Percentiles rank a stretch among this genome's conserved stretches.
These are phyloP conservation scores for Aspergillus mulundensis DNA, from an alignment of 495 filamentous ascomycete genomes.

Conservation along the genomic window DNA sequence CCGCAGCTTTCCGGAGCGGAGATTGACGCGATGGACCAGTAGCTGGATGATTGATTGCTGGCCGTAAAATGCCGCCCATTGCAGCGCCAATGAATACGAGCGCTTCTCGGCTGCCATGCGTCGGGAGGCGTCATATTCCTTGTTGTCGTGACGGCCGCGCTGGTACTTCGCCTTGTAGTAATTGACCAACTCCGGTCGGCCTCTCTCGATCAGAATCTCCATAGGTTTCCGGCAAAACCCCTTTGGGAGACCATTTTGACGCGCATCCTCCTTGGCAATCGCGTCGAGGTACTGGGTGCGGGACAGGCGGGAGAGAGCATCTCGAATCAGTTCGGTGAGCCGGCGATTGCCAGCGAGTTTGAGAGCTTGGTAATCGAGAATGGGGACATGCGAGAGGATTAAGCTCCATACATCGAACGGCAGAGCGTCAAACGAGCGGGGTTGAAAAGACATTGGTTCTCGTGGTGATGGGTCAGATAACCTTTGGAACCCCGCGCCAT, in stretches of 20 bases:
- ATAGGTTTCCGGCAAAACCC: no score
- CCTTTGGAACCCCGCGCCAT: no score
- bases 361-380: neutral
- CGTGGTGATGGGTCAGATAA: no score
- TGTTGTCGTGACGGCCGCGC: no score
- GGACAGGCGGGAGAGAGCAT: neutral
- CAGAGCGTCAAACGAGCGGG: no score
- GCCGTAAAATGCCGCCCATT: neutral
- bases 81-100: neutral
- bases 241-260: neutral
- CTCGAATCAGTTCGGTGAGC: neutral
- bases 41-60: neutral
- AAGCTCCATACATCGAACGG: no score
- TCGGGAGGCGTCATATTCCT: no score
- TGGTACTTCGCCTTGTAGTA: no score
- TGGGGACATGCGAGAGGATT: neutral
- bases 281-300: neutral
- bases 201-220: no score
- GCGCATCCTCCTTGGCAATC: neutral
- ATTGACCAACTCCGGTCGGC: no score
- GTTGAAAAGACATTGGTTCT: no score
- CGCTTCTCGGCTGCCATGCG: neutral
- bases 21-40: neutral
- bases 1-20: neutral
- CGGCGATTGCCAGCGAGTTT: neutral